Evolutionary conservation across 495 filamentous ascomycete species (phyloP).

Genomic region (Xylaria telfairii): DNA sequence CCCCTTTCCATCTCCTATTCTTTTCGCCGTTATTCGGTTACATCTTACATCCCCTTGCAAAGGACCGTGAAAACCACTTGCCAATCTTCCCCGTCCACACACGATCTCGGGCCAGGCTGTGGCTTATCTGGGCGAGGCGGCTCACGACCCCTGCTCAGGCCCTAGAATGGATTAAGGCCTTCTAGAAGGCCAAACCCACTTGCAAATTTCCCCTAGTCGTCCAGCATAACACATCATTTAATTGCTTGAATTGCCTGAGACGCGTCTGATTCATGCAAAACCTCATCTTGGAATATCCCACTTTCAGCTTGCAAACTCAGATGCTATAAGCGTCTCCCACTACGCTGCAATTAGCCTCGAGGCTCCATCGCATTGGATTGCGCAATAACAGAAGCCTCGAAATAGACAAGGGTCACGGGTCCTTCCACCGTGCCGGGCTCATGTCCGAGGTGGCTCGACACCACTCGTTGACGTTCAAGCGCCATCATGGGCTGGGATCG

Average conservation of each 20-base stretch:
- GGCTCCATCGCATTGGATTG: slow-evolving; percentile 50
- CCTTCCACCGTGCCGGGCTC: slow-evolving; percentile 29
- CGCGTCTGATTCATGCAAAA: slow-evolving; percentile 55
- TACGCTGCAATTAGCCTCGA: slow-evolving; percentile 38
- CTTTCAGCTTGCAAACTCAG: slow-evolving; percentile 30
- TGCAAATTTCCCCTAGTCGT: slow-evolving; percentile 38
- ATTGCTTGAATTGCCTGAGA: slow-evolving; percentile 57
- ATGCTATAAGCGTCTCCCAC: slow-evolving; percentile 37
- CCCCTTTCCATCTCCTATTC: neutral
- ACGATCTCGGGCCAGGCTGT: slow-evolving; percentile 26
- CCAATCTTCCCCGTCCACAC: slow-evolving; percentile 22
- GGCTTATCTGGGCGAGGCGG: slow-evolving; percentile 39
- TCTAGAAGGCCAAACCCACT: slow-evolving; percentile 54
- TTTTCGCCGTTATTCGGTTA: no score
- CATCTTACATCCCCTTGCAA: neutral
- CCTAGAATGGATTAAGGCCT: slow-evolving; percentile 50
- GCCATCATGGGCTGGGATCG: slow-evolving; percentile 18
- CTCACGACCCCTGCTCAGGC: slow-evolving; percentile 33
- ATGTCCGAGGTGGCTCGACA: slow-evolving; percentile 22
- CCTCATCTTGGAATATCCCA: slow-evolving; percentile 36
- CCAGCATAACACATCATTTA: slow-evolving; percentile 56
- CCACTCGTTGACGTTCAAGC: slow-evolving; percentile 8
- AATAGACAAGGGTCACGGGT: slow-evolving; percentile 39
- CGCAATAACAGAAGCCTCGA: slow-evolving; percentile 51
- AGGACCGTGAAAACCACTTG: neutral